phyloP scores from a whole-genome alignment of 805 yeast genomes.

The Zygotorulaspora chibaensis region DNA sequence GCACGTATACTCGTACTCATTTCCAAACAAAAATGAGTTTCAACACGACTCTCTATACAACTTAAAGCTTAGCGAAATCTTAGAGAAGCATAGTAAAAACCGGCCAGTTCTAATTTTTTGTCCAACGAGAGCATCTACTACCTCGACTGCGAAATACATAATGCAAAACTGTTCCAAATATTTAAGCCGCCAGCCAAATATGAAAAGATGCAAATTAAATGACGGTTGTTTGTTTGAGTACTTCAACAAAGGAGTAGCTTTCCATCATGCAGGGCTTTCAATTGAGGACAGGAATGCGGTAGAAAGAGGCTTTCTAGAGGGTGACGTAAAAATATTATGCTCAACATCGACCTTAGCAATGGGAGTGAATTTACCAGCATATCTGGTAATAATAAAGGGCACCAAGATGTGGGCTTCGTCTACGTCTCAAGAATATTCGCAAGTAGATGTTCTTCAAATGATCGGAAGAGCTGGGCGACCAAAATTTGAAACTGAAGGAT shows the following conservation, averaged over 20 bases:
- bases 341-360: slow-evolving; percentile 59
- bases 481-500: slow-evolving; percentile 47
- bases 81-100: slow-evolving; percentile 37
- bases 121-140: slow-evolving; percentile 48
- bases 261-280: slow-evolving; percentile 57
- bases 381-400: slow-evolving; percentile 56
- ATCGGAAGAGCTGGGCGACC: slow-evolving; percentile 65
- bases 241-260: slow-evolving; percentile 41
- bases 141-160: slow-evolving; percentile 44
- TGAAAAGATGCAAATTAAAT: slow-evolving; percentile 1
- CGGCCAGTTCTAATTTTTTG: slow-evolving; percentile 51
- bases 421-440: slow-evolving; percentile 49
- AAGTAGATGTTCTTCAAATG: slow-evolving; percentile 56
- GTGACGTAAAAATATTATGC: slow-evolving; percentile 43
- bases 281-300: slow-evolving; percentile 43
- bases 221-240: slow-evolving; percentile 17
- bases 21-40: slow-evolving; percentile 41
- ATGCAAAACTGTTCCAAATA: slow-evolving; percentile 15
- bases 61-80: slow-evolving; percentile 38
- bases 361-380: slow-evolving; percentile 61
- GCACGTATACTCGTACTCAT: slow-evolving; percentile 42
- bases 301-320: slow-evolving; percentile 43
- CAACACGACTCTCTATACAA: slow-evolving; percentile 46
- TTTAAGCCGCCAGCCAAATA: not conserved
- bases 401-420: slow-evolving; percentile 55